Evolutionary conservation across 805 yeast species (phyloP).

Genomic region (Phaffomyces thermotolerans): DNA sequence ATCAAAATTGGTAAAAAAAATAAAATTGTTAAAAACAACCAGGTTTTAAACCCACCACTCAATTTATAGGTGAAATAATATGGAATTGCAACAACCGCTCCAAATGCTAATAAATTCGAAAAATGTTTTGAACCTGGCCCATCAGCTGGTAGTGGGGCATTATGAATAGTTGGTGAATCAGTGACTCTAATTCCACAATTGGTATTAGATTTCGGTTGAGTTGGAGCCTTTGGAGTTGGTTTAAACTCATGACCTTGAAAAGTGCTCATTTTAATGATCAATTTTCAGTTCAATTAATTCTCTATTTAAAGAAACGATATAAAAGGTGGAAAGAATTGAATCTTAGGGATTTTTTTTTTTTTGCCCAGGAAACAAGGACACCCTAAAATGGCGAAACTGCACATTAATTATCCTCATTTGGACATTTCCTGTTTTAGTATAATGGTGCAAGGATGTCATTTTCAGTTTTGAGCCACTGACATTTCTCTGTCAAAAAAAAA

Average conservation of each 20-base stretch:
- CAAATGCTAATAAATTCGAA: slow-evolving; percentile 48
- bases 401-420: too few relatives aligned
- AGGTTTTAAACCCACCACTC: slow-evolving; percentile 65
- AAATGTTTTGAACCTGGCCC: slow-evolving; percentile 82
- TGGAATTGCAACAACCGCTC: slow-evolving; percentile 51
- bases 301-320: background rate
- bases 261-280: slow-evolving; percentile 11
- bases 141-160: slow-evolving; percentile 86
- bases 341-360: too few relatives aligned
- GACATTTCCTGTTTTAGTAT: too few relatives aligned
- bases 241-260: slow-evolving; percentile 40
- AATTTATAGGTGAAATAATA: slow-evolving; percentile 53
- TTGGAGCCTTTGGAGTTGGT: slow-evolving; percentile 50
- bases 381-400: too few relatives aligned
- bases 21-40: slow-evolving; percentile 49
- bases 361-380: too few relatives aligned
- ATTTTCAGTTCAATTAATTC: background rate
- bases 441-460: too few relatives aligned
- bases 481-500: background rate
- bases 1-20: slow-evolving; percentile 63
- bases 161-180: slow-evolving; percentile 63
- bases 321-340: too few relatives aligned
- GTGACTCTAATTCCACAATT: slow-evolving; percentile 40
- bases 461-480: too few relatives aligned
- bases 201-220: slow-evolving; percentile 33